Evolutionary conservation across 1,139 yeast genomes (phyloP).

Genomic region (Scheffersomyces parashehatae): DNA sequence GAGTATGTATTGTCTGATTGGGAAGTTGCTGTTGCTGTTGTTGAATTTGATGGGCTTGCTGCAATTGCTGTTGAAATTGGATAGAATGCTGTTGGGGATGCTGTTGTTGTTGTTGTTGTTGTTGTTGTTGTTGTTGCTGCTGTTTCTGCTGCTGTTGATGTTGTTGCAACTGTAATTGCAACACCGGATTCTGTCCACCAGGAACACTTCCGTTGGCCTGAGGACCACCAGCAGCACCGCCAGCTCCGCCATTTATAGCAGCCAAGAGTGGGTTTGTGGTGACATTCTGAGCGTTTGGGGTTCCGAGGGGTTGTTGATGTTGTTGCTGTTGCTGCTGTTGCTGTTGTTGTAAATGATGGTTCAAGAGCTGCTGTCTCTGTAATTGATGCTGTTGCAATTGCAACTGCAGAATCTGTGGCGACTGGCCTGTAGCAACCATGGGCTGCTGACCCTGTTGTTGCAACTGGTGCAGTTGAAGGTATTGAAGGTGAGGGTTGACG

Average conservation of each 20-base stretch:
- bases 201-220: conserved; percentile 1
- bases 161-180: conserved; percentile 34
- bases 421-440: conserved; percentile 25
- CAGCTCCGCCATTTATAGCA: conserved; percentile 32
- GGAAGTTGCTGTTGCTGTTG: conserved; percentile 19
- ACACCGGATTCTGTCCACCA: conserved; percentile 24
- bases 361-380: conserved; percentile 41
- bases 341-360: conserved; percentile 35
- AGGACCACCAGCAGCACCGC: conserved; percentile 12
- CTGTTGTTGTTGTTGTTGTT: conserved; percentile 19
- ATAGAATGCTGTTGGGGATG: conserved; percentile 18
- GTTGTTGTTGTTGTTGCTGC: conserved; percentile 16
- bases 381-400: conserved; percentile 43
- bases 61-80: conserved; percentile 17
- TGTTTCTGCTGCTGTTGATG: conserved; percentile 21
- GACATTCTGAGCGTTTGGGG: conserved; percentile 20
- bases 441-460: conserved; percentile 31
- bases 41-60: conserved; percentile 12
- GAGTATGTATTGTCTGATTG: conserved; percentile 14
- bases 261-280: conserved; percentile 40
- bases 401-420: conserved; percentile 42
- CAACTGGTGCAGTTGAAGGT: conserved; percentile 36
- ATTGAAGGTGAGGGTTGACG: conserved; percentile 47
- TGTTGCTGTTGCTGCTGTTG: conserved; percentile 17
- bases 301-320: conserved; percentile 22